phyloP scores from a whole-genome alignment of 768 basidiomycete genomes.

The Rossbeevera mucosa region DNA sequence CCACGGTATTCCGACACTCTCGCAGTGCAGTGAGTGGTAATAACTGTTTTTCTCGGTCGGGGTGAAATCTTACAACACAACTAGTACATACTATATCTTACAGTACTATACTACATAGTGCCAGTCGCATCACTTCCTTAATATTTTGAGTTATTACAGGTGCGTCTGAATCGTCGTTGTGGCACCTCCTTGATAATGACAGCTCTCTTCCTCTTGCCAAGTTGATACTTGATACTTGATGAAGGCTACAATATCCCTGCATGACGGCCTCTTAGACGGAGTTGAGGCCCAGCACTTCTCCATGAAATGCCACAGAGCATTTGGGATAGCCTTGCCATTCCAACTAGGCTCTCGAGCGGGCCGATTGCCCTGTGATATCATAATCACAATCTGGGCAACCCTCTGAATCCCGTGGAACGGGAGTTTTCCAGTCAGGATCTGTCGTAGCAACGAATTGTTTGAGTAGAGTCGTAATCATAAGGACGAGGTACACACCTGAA shows the following conservation, averaged over 20 bases:
- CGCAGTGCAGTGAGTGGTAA: too few relatives aligned
- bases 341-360: constrained; percentile 14
- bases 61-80: too few relatives aligned
- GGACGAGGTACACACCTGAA: constrained; percentile 14
- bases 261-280: constrained; percentile 16
- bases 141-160: background rate
- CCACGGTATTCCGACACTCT: too few relatives aligned
- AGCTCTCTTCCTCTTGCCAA: background rate
- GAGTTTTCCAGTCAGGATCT: constrained; percentile 23
- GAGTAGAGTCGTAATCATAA: background rate
- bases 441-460: background rate
- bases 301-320: constrained; percentile 22
- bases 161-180: background rate
- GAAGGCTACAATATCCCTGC: constrained; percentile 11
- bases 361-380: constrained; percentile 8
- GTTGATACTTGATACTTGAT: constrained; percentile 2
- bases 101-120: background rate
- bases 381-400: constrained; percentile 21
- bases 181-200: background rate
- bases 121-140: background rate
- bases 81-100: too few relatives aligned
- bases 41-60: too few relatives aligned
- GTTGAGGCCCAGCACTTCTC: constrained; percentile 21
- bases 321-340: constrained; percentile 23
- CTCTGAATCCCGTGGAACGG: constrained; percentile 22